These are phyloP conservation scores for Cyclotella atomus DNA, from an alignment of 108 stramenopile genomes.

Conservation along the genomic window DNA sequence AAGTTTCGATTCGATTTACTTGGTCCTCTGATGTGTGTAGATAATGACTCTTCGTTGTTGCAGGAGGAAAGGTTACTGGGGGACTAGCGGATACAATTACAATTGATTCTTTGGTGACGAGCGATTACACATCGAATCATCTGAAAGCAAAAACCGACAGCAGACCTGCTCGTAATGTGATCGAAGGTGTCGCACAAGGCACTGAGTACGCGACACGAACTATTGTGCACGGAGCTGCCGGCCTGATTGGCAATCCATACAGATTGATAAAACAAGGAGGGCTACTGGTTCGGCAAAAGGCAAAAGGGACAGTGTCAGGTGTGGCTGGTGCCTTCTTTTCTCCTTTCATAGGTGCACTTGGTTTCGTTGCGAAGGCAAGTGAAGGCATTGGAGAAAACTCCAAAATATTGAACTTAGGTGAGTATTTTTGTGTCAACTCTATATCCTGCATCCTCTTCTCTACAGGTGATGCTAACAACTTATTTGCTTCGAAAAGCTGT, in stretches of 20 bases:
- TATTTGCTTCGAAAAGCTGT: conserved; percentile 19
- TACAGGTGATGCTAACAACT: not conserved
- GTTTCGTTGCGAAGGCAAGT: conserved; percentile 22
- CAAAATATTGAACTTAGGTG: conserved; percentile 14
- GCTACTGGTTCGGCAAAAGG: conserved; percentile 27
- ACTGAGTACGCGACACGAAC: conserved; percentile 29
- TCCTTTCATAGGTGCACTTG: conserved; percentile 36
- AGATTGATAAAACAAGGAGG: conserved; percentile 25
- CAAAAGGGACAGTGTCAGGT: conserved; percentile 26
- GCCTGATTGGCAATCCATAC: conserved; percentile 39
- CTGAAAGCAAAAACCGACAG: conserved; percentile 18
- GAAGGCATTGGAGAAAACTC: conserved; percentile 25
- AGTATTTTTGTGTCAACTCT: not conserved
- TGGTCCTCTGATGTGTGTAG: not conserved
- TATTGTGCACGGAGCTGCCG: conserved; percentile 31
- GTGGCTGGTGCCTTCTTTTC: conserved; percentile 23
- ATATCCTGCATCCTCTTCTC: not conserved
- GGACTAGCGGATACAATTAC: conserved; percentile 21
- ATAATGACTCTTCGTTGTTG: not conserved
- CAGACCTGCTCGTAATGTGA: conserved; percentile 14
- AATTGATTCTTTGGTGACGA: conserved; percentile 23
- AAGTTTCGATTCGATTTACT: not conserved
- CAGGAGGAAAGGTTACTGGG: conserved; percentile 26
- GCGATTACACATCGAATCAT: conserved; percentile 27
- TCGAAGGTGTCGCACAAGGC: conserved; percentile 32